phyloP scores from a whole-genome alignment of 495 filamentous ascomycete species.

The Aspergillus mulundensis region DNA sequence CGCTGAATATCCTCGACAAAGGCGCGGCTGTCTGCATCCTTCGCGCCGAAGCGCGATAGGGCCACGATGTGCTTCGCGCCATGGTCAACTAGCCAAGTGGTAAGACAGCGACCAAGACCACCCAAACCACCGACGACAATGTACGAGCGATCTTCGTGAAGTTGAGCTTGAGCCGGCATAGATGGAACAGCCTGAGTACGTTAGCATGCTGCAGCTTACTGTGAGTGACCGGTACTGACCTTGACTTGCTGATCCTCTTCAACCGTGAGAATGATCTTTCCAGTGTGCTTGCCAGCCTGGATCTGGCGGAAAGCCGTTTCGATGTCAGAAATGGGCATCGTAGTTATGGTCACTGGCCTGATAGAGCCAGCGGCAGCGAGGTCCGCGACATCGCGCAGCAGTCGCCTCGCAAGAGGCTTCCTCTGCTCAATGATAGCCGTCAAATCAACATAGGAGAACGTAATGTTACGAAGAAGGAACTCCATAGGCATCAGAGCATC shows the following conservation, averaged over 20 bases:
- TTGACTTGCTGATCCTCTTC: conserved; percentile 8
- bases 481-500: conserved; percentile 24
- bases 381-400: conserved; percentile 10
- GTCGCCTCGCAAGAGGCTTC: conserved; percentile 5
- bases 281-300: conserved; percentile 50
- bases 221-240: background rate
- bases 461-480: conserved; percentile 20
- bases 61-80: conserved; percentile 56
- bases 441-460: conserved; percentile 23
- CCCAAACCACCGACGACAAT: conserved; percentile 44
- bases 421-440: conserved; percentile 6
- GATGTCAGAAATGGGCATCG: conserved; percentile 38
- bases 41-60: conserved; percentile 27
- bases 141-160: conserved; percentile 31
- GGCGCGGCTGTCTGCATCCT: conserved; percentile 30
- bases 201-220: background rate
- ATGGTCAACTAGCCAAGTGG: conserved; percentile 54
- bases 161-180: conserved; percentile 7
- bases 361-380: conserved; percentile 12
- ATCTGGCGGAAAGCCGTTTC: conserved; percentile 53
- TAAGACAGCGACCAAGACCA: conserved; percentile 41
- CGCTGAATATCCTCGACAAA: background rate
- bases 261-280: conserved; percentile 52
- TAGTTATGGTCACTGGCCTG: conserved; percentile 10
- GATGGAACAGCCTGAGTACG: conserved; percentile 5